phyloP scores from a whole-genome alignment of 345 rosid genomes.

The Linum tenue region DNA sequence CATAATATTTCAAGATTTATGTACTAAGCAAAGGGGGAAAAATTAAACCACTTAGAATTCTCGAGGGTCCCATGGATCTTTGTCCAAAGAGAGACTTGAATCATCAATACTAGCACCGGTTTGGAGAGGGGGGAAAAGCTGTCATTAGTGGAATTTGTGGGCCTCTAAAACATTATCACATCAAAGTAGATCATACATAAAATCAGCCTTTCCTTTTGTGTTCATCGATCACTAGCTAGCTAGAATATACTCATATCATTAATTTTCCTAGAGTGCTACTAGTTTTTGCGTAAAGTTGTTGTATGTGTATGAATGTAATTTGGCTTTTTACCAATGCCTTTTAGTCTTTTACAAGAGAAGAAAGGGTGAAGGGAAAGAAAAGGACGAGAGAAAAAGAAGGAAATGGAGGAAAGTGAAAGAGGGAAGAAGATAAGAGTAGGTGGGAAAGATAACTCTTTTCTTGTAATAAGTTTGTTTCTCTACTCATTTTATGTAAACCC shows the following conservation, averaged over 20 bases:
- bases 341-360: too few species aligned
- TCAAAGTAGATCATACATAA: constrained; percentile 1
- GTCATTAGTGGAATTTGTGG: constrained; percentile 22
- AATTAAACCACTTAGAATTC: neutral
- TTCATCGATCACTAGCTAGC: neutral
- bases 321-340: too few species aligned
- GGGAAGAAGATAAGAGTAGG: constrained; percentile 12
- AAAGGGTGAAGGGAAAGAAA: too few species aligned
- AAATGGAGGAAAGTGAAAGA: too few species aligned
- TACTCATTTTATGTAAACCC: constrained; percentile 43
- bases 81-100: neutral
- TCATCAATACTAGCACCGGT: constrained; percentile 27
- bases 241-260: neutral
- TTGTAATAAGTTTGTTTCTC: constrained; percentile 20
- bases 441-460: constrained; percentile 28
- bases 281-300: too few species aligned
- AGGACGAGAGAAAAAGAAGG: too few species aligned
- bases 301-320: too few species aligned
- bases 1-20: constrained; percentile 8
- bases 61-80: constrained; percentile 17
- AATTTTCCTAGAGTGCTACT: neutral
- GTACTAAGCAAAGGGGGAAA: neutral
- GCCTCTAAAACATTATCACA: neutral
- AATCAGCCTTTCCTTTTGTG: neutral
- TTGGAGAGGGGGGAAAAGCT: constrained; percentile 18